These are phyloP conservation scores for Pichia sp. DNA, from an alignment of 1,139 yeast genomes.

Conservation along the genomic window DNA sequence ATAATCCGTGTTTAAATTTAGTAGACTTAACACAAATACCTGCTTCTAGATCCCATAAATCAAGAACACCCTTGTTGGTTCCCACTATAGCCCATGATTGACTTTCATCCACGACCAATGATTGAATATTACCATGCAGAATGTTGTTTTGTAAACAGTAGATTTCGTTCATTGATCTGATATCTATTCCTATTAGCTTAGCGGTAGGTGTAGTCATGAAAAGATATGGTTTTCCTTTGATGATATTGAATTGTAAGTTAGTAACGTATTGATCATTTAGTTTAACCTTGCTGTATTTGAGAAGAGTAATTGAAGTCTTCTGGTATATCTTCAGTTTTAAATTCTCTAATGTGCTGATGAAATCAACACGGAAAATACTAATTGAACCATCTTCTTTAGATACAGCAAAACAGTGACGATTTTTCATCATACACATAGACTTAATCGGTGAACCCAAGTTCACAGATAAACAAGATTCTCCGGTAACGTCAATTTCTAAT, in stretches of 20 bases:
- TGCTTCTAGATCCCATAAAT: conserved; percentile 83
- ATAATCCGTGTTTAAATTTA: conserved; percentile 47
- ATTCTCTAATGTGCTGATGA: conserved; percentile 31
- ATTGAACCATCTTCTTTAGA: conserved; percentile 65
- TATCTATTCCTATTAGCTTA: conserved; percentile 54
- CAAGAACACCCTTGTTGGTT: conserved; percentile 68
- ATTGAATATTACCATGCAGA: conserved; percentile 62
- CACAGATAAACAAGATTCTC: conserved; percentile 52
- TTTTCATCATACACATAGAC: conserved; percentile 51
- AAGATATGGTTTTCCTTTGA: conserved; percentile 37
- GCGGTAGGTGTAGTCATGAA: conserved; percentile 55
- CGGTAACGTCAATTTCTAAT: conserved; percentile 63
- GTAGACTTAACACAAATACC: conserved; percentile 58
- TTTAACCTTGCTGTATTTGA: conserved; percentile 43
- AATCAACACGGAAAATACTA: conserved; percentile 56
- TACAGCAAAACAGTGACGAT: conserved; percentile 66
- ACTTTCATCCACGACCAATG: conserved; percentile 55
- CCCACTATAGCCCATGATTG: conserved; percentile 71
- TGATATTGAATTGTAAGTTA: conserved; percentile 40
- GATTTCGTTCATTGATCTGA: conserved; percentile 52
- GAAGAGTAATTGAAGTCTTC: conserved; percentile 33
- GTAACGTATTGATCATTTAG: conserved; percentile 39
- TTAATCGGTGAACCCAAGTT: conserved; percentile 49
- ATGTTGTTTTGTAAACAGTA: conserved; percentile 53
- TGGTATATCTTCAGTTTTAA: conserved; percentile 4